phyloP scores from a whole-genome alignment of 2,329 filamentous ascomycete species.

The Neonectria neomacrospora region DNA sequence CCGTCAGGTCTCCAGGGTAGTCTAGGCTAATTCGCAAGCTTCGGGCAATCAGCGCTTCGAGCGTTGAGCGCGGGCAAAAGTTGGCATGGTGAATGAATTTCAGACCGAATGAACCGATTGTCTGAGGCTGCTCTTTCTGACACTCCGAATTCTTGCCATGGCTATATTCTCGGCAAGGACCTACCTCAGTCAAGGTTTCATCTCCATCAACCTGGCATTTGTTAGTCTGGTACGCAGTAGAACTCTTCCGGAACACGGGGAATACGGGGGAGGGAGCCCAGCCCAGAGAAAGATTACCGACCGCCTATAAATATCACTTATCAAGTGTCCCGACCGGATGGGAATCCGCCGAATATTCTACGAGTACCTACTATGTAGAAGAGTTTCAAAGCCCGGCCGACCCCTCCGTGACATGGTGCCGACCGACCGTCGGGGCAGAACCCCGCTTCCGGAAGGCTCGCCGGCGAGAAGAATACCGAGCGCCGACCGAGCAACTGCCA shows the following conservation, averaged over 20 bases:
- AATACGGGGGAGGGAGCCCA: not conserved
- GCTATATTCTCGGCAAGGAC: not conserved
- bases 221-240: slow-evolving; percentile 3
- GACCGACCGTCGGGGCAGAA: not conserved
- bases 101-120: not conserved
- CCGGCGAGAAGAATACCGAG: not conserved
- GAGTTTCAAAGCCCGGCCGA: not conserved
- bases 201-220: not conserved
- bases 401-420: slow-evolving; percentile 1
- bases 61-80: not conserved
- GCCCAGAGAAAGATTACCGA: slow-evolving; percentile 1
- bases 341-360: not conserved
- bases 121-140: slow-evolving; percentile 3
- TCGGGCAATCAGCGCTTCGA: not conserved
- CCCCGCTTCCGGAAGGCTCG: not conserved
- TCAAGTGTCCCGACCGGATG: not conserved
- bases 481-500: not conserved
- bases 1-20: slow-evolving; percentile 12
- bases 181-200: not conserved
- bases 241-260: not conserved
- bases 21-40: slow-evolving; percentile 1
- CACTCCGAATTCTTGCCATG: too few relatives aligned
- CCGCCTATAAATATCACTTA: not conserved
- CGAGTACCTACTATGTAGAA: not conserved
- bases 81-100: not conserved